Evolutionary conservation across 192 early-diverging fungal species (phyloP).

Genomic region (Coemansia sp.): DNA sequence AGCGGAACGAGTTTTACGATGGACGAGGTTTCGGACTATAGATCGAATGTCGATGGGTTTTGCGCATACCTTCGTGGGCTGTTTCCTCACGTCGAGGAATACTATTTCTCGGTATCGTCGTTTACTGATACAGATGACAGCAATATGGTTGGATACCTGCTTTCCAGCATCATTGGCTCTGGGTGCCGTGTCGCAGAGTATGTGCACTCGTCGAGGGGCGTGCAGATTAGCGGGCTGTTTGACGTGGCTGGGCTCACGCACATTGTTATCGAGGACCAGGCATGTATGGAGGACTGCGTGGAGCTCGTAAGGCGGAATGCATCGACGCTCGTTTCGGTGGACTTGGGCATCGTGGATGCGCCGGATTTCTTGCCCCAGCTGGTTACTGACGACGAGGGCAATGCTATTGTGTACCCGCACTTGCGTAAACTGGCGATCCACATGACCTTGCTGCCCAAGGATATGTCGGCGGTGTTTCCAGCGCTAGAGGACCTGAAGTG

Average conservation of each 20-base stretch:
- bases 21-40: slow-evolving; percentile 34
- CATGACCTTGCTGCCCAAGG: slow-evolving; percentile 33
- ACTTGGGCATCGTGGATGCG: slow-evolving; percentile 37
- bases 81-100: slow-evolving; percentile 31
- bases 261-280: slow-evolving; percentile 33
- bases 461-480: slow-evolving; percentile 22
- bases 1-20: slow-evolving; percentile 30
- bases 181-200: slow-evolving; percentile 23
- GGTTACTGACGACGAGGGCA: slow-evolving; percentile 24
- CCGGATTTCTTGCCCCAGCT: slow-evolving; percentile 28
- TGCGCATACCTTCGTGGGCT: slow-evolving; percentile 16
- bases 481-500: slow-evolving; percentile 25
- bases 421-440: slow-evolving; percentile 32
- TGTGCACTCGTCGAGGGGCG: slow-evolving; percentile 41
- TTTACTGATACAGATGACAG: slow-evolving; percentile 50
- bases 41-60: slow-evolving; percentile 18
- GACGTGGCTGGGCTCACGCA: slow-evolving; percentile 37
- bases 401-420: slow-evolving; percentile 20
- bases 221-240: slow-evolving; percentile 35
- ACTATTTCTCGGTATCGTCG: slow-evolving; percentile 38
- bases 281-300: slow-evolving; percentile 35
- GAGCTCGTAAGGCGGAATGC: slow-evolving; percentile 43
- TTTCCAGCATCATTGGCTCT: slow-evolving; percentile 11
- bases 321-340: slow-evolving; percentile 31
- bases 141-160: slow-evolving; percentile 43